Base-by-base conservation (phyloP, 2,329 filamentous ascomycete species). In the Achaetomium macrosporum region DNA sequence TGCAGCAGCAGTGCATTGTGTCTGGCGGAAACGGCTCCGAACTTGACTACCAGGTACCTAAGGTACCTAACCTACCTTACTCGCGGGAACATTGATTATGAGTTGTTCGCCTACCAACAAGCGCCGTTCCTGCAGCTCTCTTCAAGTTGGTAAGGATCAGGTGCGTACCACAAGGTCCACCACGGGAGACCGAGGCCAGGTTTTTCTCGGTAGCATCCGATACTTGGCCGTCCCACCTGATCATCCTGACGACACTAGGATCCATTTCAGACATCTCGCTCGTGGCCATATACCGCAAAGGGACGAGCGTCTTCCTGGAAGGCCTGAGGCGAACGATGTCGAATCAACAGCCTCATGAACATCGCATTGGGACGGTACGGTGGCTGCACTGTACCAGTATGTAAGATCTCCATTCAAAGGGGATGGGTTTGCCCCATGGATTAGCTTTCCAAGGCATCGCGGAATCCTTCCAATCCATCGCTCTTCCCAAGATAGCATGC, bases 381-480 rank as follows among this genome's bases (percentile, higher is more conserved):
- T 25, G 25, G 25, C 25, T 25, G 29, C 16, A 17, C 7, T 17
- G 25, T 31, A 31, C 25, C 25, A n/a, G 10, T 17, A 7, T 33
- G 42, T 44, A 17, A 44, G 25, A 44, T 11, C 30, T 43, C 9
- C 16, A 25, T 25, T 19, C n/a, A 13, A 13, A 10, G 42, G 19
- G 10, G 31, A 33, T n/a, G 7, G 7, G n/a, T 16, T 40, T 19
- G 29, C n/a, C 25, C 15, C 11, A 15, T 16, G 41, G 2, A 17
- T 12, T 30, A 19, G 13, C 11, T 15, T 25, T 31, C n/a, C 15
- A 33, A 33, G 42, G 7, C 42, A 30, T 19, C n/a, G 42, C n/a
- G 29, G 29, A 44, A 44, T 44, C 42, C 42, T 33, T 44, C n/a
- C 42, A 16, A 44, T 33, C 42, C 42, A 44, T 44, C 42, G 42